Evolutionary conservation across 331 rosid species (phyloP).

Genomic region (Saraca asoca): DNA sequence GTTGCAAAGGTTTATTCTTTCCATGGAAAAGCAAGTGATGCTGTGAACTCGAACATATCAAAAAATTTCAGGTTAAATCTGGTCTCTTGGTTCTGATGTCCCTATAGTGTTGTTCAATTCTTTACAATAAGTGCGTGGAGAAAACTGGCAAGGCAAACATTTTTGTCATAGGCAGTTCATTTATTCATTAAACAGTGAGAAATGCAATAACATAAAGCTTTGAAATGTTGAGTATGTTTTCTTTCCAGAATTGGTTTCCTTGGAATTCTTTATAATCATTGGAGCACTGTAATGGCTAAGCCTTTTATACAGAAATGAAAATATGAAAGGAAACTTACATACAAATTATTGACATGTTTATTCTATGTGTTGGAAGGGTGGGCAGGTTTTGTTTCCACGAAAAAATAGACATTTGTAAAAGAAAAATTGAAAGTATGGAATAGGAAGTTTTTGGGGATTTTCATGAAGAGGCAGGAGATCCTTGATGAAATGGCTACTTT

Average conservation of each 20-base stretch:
- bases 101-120: slow-evolving; percentile 18
- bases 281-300: not conserved
- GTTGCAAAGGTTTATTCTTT: slow-evolving; percentile 52
- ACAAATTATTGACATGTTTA: too few species aligned
- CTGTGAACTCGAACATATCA: slow-evolving; percentile 74
- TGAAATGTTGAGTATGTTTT: slow-evolving; percentile 9
- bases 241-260: slow-evolving; percentile 6
- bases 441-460: too few species aligned
- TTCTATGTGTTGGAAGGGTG: too few species aligned
- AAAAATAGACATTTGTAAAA: too few species aligned
- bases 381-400: too few species aligned
- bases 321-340: too few species aligned
- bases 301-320: too few species aligned
- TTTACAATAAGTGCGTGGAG: not conserved
- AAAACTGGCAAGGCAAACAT: not conserved
- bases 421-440: too few species aligned
- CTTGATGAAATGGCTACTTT: too few species aligned
- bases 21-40: slow-evolving; percentile 72
- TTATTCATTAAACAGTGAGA: slow-evolving; percentile 25
- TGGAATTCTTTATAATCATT: not conserved
- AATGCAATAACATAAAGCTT: slow-evolving; percentile 12
- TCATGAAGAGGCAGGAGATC: too few species aligned
- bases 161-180: not conserved
- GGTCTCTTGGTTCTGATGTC: slow-evolving; percentile 19
- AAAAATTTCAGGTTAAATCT: slow-evolving; percentile 82